These are phyloP conservation scores for Sequoiadendron giganteum DNA, from an alignment of 75 land plant species.

Conservation along the genomic window DNA sequence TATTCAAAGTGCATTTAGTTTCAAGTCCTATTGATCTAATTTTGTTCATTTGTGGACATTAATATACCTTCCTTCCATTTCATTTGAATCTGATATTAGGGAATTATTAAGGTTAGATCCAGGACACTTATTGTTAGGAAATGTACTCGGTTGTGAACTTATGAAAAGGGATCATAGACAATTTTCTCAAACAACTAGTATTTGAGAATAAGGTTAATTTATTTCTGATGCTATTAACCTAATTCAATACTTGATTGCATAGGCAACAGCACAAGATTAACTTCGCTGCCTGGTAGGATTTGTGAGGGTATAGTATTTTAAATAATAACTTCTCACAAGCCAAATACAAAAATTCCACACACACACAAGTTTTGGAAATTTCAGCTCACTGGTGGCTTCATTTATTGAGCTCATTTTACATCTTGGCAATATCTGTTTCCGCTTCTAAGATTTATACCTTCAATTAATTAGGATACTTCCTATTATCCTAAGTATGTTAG, in stretches of 20 bases:
- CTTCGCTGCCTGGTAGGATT: neutral
- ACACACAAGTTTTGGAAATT: no score
- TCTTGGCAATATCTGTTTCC: no score
- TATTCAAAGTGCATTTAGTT: neutral
- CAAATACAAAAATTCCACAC: no score
- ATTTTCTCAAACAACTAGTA: neutral
- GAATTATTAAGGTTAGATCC: neutral
- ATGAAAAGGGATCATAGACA: neutral
- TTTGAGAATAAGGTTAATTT: neutral
- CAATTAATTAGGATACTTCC: no score
- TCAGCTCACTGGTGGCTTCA: no score
- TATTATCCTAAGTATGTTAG: no score
- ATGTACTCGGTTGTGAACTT: neutral
- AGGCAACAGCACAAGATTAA: neutral
- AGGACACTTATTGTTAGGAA: neutral
- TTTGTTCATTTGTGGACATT: neutral
- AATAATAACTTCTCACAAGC: no score
- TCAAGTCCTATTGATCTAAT: neutral
- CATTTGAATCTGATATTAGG: neutral
- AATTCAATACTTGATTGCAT: neutral
- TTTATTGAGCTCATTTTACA: no score
- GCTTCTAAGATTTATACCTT: no score
- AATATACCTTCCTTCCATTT: neutral
- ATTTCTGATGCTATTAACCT: neutral
- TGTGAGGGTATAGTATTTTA: neutral